Evolutionary conservation across 2,329 filamentous ascomycete species (phyloP).

Genomic region (Claviceps sp.): DNA sequence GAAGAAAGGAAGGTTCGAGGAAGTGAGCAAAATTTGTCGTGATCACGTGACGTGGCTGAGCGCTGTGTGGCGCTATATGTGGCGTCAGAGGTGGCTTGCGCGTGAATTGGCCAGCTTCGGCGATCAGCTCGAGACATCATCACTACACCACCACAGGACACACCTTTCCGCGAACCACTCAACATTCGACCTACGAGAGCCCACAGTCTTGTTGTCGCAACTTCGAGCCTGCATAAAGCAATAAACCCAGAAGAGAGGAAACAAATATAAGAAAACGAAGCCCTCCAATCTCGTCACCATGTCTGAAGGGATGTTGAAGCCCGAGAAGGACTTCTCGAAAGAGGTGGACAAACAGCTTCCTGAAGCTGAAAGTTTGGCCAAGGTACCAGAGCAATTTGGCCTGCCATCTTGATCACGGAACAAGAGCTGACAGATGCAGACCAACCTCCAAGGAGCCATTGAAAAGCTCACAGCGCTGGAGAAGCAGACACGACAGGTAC

Average conservation of each 20-base stretch:
- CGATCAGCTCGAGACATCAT: constrained; percentile 11
- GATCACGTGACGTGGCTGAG: constrained; percentile 10
- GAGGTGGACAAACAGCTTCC: constrained; percentile 86
- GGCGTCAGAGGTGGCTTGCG: neutral
- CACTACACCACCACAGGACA: neutral
- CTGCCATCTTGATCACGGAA: constrained; percentile 20
- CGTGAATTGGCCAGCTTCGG: too few species aligned
- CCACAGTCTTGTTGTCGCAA: neutral
- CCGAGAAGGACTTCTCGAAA: constrained; percentile 98
- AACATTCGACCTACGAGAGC: neutral
- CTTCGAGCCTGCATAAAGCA: neutral
- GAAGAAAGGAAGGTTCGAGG: too few species aligned
- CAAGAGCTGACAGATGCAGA: constrained; percentile 26
- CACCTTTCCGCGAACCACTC: neutral
- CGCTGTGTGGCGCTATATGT: constrained; percentile 19
- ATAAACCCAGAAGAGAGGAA: neutral
- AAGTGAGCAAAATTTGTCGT: neutral
- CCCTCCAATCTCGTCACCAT: constrained; percentile 32
- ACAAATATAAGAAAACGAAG: neutral
- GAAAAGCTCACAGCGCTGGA: constrained; percentile 87
- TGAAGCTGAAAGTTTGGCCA: constrained; percentile 78
- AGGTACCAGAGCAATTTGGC: constrained; percentile 35
- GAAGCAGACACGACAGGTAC: constrained; percentile 93
- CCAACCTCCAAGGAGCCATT: constrained; percentile 72
- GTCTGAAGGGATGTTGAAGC: constrained; percentile 75